Percentiles rank a stretch among this genome's conserved stretches.
phyloP scores from a whole-genome alignment of 805 yeast species.

The Hanseniaspora lindneri region DNA sequence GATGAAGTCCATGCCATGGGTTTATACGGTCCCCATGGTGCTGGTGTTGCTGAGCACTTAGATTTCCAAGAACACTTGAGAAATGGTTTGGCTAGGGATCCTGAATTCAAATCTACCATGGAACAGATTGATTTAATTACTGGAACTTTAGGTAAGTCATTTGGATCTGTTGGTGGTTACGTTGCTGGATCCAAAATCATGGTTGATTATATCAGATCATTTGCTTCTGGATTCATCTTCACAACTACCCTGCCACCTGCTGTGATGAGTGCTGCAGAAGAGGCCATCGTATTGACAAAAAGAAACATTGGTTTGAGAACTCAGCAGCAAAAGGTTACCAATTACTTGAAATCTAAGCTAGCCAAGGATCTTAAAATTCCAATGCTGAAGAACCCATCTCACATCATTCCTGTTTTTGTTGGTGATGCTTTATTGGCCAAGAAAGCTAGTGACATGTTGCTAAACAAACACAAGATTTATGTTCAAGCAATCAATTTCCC shows the following conservation, averaged over 20 bases:
- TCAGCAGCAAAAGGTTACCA: constrained; percentile 72
- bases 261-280: constrained; percentile 86
- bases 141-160: constrained; percentile 95
- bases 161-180: constrained; percentile 95
- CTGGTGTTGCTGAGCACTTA: constrained; percentile 96
- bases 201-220: constrained; percentile 92
- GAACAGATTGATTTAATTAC: constrained; percentile 92
- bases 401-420: constrained; percentile 86
- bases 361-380: constrained; percentile 63
- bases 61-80: constrained; percentile 73
- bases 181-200: constrained; percentile 76
- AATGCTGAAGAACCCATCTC: constrained; percentile 94
- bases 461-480: constrained; percentile 74
- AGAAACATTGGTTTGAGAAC: constrained; percentile 64
- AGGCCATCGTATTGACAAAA: constrained; percentile 78
- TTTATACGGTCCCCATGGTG: constrained; percentile 98
- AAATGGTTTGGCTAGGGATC: constrained; percentile 39
- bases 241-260: constrained; percentile 97
- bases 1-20: constrained; percentile 99
- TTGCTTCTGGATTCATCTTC: constrained; percentile 94
- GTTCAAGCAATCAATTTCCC: constrained; percentile 99
- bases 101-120: constrained; percentile 46
- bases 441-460: constrained; percentile 75
- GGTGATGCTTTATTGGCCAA: constrained; percentile 93
- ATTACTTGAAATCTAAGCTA: constrained; percentile 68